phyloP scores from a whole-genome alignment of 106 monocot genomes.

The Acorus calamus region DNA sequence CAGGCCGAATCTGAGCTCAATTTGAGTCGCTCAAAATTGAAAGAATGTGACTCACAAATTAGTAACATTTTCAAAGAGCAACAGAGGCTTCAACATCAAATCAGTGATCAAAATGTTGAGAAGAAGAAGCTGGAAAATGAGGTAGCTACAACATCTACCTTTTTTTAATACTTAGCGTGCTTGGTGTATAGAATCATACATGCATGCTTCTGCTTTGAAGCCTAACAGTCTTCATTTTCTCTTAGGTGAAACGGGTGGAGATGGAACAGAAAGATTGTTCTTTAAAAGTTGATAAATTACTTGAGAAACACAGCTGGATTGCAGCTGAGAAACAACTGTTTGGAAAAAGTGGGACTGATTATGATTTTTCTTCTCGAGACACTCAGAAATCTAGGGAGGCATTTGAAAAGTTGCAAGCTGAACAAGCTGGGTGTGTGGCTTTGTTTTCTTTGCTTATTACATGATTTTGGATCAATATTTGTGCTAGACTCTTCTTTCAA shows the following conservation, averaged over 20 bases:
- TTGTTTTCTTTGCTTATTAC: not conserved
- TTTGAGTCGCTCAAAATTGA: slow-evolving; percentile 54
- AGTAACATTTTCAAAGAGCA: slow-evolving; percentile 57
- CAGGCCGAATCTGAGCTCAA: slow-evolving; percentile 65
- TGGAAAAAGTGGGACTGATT: slow-evolving; percentile 85
- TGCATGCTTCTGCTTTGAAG: no score
- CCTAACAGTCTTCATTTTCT: not conserved
- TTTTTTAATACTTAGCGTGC: not conserved
- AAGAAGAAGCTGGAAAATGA: slow-evolving; percentile 96
- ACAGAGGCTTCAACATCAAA: slow-evolving; percentile 76
- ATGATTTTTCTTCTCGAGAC: slow-evolving; percentile 72
- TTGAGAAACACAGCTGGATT: slow-evolving; percentile 92
- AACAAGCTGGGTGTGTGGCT: slow-evolving; percentile 54
- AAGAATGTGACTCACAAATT: slow-evolving; percentile 82
- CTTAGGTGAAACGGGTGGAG: slow-evolving; percentile 85
- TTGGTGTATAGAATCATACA: no score
- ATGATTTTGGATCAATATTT: no score
- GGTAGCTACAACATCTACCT: slow-evolving; percentile 26
- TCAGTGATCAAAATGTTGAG: slow-evolving; percentile 71
- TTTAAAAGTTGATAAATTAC: slow-evolving; percentile 60
- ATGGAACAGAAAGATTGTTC: slow-evolving; percentile 79
- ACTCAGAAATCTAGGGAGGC: slow-evolving; percentile 53
- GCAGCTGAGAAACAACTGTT: slow-evolving; percentile 79
- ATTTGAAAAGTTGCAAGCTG: slow-evolving; percentile 66
- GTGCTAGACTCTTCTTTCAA: no score